phyloP scores from a whole-genome alignment of 352 stramenopile species.

The Pythium insidiosum region DNA sequence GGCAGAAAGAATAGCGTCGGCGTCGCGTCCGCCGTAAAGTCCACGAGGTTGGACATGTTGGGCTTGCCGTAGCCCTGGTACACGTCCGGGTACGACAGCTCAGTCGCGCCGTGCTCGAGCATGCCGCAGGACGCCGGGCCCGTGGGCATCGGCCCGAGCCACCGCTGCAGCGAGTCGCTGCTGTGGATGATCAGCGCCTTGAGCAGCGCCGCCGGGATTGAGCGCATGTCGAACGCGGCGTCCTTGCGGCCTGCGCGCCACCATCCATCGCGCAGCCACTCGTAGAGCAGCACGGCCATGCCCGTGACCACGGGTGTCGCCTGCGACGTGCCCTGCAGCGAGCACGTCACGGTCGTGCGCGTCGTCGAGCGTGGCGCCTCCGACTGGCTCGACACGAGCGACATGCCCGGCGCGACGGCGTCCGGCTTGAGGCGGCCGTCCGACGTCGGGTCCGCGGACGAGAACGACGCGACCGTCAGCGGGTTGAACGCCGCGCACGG shows the following conservation, averaged over 20 bases:
- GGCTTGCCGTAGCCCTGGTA: constrained; percentile 80
- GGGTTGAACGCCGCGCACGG: constrained; percentile 68
- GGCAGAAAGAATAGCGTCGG: constrained; percentile 62
- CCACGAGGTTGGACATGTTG: constrained; percentile 71
- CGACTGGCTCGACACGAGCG: constrained; percentile 67
- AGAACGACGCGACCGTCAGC: constrained; percentile 76
- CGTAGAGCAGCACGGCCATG: constrained; percentile 60
- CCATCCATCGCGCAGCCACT: constrained; percentile 77
- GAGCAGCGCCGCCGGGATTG: constrained; percentile 56
- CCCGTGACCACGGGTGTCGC: constrained; percentile 69
- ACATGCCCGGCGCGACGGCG: constrained; percentile 78
- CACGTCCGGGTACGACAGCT: constrained; percentile 52
- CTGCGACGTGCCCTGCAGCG: constrained; percentile 71
- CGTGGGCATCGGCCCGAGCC: constrained; percentile 28
- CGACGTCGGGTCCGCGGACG: constrained; percentile 65
- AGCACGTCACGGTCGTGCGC: constrained; percentile 51
- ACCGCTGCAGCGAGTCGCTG: constrained; percentile 37
- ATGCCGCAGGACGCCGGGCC: constrained; percentile 40
- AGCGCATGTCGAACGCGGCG: constrained; percentile 37
- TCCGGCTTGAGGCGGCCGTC: constrained; percentile 86
- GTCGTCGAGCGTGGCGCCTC: constrained; percentile 36
- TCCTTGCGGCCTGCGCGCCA: constrained; percentile 63
- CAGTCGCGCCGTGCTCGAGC: constrained; percentile 22
- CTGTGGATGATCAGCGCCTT: constrained; percentile 83
- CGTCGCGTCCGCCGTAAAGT: constrained; percentile 25